These are phyloP conservation scores for Cladophialophora immunda DNA, from an alignment of 2,329 filamentous ascomycete species.

Conservation along the genomic window DNA sequence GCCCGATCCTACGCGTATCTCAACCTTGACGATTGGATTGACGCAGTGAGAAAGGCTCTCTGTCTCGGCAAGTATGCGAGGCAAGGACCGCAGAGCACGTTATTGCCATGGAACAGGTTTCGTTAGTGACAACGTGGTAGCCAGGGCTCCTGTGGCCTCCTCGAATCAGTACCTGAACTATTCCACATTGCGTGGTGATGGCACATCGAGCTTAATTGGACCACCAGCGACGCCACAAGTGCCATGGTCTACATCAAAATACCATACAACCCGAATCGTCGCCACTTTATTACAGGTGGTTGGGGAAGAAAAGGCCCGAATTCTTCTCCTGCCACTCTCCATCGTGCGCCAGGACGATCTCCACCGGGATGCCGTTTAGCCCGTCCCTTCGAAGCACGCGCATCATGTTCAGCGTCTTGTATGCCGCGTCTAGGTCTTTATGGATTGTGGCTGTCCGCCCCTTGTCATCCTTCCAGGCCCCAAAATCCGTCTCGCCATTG, in stretches of 20 bases:
- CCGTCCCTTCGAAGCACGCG: constrained; percentile 16
- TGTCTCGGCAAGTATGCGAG: not conserved
- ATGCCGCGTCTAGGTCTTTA: constrained; percentile 55
- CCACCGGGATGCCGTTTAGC: constrained; percentile 22
- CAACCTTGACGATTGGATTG: not conserved
- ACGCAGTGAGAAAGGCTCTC: not conserved
- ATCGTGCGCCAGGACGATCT: constrained; percentile 35
- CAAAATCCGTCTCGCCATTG: constrained; percentile 61
- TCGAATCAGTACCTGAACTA: not conserved
- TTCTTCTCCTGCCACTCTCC: constrained; percentile 30
- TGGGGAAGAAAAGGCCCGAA: constrained; percentile 26
- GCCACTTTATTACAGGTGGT: constrained; percentile 9
- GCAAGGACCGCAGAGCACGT: not conserved
- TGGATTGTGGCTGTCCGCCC: constrained; percentile 60
- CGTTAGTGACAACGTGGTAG: not conserved
- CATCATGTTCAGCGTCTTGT: constrained; percentile 53
- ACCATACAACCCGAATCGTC: not conserved
- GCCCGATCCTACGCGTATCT: not conserved
- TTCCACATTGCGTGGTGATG: not conserved
- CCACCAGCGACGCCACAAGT: not conserved
- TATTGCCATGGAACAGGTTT: not conserved
- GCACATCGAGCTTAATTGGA: not conserved
- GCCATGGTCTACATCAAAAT: not conserved
- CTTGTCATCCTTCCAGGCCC: constrained; percentile 56
- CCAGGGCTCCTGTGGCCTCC: not conserved